phyloP scores from a whole-genome alignment of 108 stramenopile species.

The Chaetoceros tenuissimus region DNA sequence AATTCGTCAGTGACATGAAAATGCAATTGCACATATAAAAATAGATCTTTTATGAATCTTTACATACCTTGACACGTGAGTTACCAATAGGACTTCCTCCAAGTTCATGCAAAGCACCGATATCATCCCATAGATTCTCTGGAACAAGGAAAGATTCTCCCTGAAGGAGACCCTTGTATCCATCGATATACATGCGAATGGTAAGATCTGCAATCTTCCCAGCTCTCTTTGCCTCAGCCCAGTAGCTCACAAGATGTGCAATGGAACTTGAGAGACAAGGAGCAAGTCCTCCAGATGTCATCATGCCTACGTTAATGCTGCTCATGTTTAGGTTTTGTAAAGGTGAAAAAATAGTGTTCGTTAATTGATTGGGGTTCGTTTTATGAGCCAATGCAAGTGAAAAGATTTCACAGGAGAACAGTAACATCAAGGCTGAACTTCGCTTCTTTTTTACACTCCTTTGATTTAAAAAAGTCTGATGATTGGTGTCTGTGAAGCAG shows the following conservation, averaged over 20 bases:
- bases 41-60: background rate
- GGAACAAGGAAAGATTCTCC: conserved; percentile 72
- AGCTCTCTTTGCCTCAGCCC: conserved; percentile 58
- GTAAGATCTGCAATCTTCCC: conserved; percentile 70
- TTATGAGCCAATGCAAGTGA: background rate
- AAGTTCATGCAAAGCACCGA: conserved; percentile 54
- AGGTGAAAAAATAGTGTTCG: conserved; percentile 4
- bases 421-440: too few relatives aligned
- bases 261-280: conserved; percentile 79
- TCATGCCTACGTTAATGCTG: conserved; percentile 83
- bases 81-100: conserved; percentile 88
- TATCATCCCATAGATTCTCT: conserved; percentile 41
- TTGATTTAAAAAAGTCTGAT: too few relatives aligned
- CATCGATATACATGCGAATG: conserved; percentile 76
- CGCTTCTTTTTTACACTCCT: too few relatives aligned
- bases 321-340: conserved; percentile 10
- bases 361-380: background rate
- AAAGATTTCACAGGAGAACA: background rate
- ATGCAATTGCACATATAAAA: too few relatives aligned
- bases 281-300: conserved; percentile 85
- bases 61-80: conserved; percentile 84
- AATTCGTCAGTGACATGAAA: too few relatives aligned
- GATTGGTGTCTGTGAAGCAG: too few relatives aligned
- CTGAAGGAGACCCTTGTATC: conserved; percentile 81
- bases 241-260: conserved; percentile 62